Evolutionary conservation across 345 rosid species (phyloP), one percentile per base, ranked within the genome.

Genomic region (Gossypioides kirkii): DNA sequence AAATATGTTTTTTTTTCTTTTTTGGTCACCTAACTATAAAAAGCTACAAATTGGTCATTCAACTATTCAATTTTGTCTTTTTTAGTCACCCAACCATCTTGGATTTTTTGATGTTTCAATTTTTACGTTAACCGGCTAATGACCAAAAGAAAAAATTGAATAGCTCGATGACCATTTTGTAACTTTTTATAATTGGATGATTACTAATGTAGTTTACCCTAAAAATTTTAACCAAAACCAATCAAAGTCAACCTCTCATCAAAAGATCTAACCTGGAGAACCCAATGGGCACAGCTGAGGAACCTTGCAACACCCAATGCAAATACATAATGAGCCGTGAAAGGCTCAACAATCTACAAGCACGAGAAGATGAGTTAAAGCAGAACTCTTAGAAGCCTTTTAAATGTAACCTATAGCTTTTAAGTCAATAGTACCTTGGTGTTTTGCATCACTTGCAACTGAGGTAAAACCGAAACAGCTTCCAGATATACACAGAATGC

Each of bases 251-350:
- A 25, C 20, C 79, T 73, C 53, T 67, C 20, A 6, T 17, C 4
- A 32, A 36, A 36, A 78, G 47, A 74, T 56, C 80, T 67, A 76
- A 96, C 99, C 99, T 96, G 99, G 74, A 96, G 92, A 80, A 96
- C 98, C 99, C 99, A 96, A 74, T 96, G 99, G 32, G 99, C 99
- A 72, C 99, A 96, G 81, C 97, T 92, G 77, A 96, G 83, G 81
- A 93, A 96, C 83, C 99, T 90, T 36, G 99, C 99, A 70, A 96
- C 91, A 71, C 99, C 99, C 77, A 96, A 76, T 5, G 99, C 99
- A 85, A 96, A 96, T 56, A 96, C 99, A 82, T 96, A 96, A 87
- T 96, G 99, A 56, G 99, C 98, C 2, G 99, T 96, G 86, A 96
- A 96, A 63, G 99, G 99, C 79, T 96, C 99, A n/a, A 96, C 98